Base-by-base conservation (phyloP, 2,329 filamentous ascomycete species). In the Grosmannia clavigera region DNA sequence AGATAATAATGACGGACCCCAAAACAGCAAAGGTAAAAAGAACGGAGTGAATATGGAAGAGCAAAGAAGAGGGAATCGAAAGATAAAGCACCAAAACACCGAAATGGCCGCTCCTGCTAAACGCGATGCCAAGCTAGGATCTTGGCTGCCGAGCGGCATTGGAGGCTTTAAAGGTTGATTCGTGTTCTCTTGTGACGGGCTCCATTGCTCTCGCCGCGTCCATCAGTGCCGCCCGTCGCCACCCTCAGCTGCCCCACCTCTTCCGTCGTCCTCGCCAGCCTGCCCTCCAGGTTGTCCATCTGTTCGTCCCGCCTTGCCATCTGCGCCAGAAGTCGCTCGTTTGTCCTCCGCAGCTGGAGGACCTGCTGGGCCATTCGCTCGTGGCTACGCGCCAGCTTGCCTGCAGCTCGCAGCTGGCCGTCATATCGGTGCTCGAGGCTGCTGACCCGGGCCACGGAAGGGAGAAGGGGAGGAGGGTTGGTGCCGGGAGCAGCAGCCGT, bases 381-480 rank as follows among this genome's bases (percentile, higher is more conserved):
- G 57, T 62, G 64, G 48, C 61, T 33, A 16, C 27, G 57, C 35
- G 60, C 57, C 2, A 61, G 3, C 19, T 61, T 50, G 6, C 12
- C 58, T 31, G 62, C 64, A 6, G 57, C 57, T 16, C 43, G 58
- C 25, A 64, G 55, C 43, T 60, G 55, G 31, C 22, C 59, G 14
- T 64, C 43, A 56, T 66, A 68, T 54, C 65, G 64, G 63, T 61
- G 65, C 66, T 73, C 68, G n/a, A 70, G 64, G 51, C 70, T 69
- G 35, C 71, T 72, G 38, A 71, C 72, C 2, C 73, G 67, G 61
- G 48, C 1, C 4, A 52, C 12, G 31, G 19, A 35, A 5, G 31
- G 11, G 31, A 22, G 22, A 22, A 1, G 22, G 22, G 9, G 11
- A 9, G 48, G 19, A 3, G 43, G 29, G 25, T 16, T 11, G 1